Evolutionary conservation across 352 stramenopile genomes (phyloP).

Genomic region (Phytophthora citricola): DNA sequence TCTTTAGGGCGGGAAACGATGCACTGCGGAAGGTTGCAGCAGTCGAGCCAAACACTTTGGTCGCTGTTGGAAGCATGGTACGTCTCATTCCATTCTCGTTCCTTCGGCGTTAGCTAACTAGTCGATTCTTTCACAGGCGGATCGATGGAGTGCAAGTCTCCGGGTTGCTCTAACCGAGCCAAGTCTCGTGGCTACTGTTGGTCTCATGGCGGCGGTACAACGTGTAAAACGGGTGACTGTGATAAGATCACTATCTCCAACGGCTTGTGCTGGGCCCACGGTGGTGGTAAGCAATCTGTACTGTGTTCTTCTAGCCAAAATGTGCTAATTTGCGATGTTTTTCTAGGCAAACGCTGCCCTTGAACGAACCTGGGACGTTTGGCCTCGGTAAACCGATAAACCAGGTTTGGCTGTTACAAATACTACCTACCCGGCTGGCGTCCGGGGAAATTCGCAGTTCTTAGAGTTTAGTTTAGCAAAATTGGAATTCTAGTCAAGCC

Average conservation of each 20-base stretch:
- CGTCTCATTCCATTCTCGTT: neutral
- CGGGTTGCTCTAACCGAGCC: slow-evolving; percentile 69
- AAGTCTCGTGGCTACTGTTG: slow-evolving; percentile 83
- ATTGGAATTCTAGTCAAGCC: too few relatives aligned
- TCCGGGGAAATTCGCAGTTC: too few relatives aligned
- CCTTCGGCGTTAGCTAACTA: neutral
- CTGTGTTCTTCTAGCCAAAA: neutral
- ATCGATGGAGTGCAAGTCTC: slow-evolving; percentile 71
- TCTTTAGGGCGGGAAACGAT: slow-evolving; percentile 65
- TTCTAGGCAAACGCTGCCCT: slow-evolving; percentile 52
- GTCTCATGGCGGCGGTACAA: slow-evolving; percentile 80
- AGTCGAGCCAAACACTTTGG: slow-evolving; percentile 73
- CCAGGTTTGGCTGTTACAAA: too few relatives aligned
- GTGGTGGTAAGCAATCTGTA: slow-evolving; percentile 50
- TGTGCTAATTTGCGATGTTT: slow-evolving; percentile 1
- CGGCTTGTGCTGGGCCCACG: slow-evolving; percentile 74
- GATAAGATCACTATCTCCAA: slow-evolving; percentile 81
- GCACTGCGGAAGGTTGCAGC: slow-evolving; percentile 54
- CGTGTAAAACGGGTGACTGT: slow-evolving; percentile 66
- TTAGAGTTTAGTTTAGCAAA: too few relatives aligned
- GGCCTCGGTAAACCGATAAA: too few relatives aligned
- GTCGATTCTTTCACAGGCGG: slow-evolving; percentile 29
- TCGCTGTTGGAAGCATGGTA: slow-evolving; percentile 73
- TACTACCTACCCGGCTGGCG: too few relatives aligned
- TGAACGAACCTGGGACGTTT: too few relatives aligned